A percentile compares a stretch with the other conserved stretches of the same genome.
These are phyloP conservation scores for Debaryomyces hansenii DNA, from an alignment of 805 yeast species.

Conservation along the genomic window DNA sequence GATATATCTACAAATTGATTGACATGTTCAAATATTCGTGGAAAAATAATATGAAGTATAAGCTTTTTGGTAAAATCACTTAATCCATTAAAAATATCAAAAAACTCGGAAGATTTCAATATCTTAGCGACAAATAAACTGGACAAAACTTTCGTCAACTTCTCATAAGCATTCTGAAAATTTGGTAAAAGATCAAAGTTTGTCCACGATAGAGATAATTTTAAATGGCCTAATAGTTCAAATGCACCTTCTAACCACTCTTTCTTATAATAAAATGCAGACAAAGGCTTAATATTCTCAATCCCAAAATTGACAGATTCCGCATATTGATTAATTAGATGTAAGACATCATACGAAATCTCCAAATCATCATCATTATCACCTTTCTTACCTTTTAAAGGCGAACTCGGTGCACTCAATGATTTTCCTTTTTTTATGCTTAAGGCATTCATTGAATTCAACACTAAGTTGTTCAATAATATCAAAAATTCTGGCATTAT, in stretches of 20 bases:
- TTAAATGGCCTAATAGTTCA: slow-evolving; percentile 36
- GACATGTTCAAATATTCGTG: slow-evolving; percentile 34
- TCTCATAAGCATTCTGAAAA: slow-evolving; percentile 21
- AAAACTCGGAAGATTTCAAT: slow-evolving; percentile 16
- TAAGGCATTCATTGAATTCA: slow-evolving; percentile 29
- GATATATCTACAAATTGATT: slow-evolving; percentile 32
- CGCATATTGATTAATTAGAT: slow-evolving; percentile 33
- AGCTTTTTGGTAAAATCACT: slow-evolving; percentile 37
- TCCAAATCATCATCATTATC: slow-evolving; percentile 18
- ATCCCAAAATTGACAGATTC: slow-evolving; percentile 31
- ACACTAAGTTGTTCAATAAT: slow-evolving; percentile 30
- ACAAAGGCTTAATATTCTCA: slow-evolving; percentile 20
- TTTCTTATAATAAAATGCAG: slow-evolving; percentile 23
- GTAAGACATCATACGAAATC: slow-evolving; percentile 31
- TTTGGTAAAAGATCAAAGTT: slow-evolving; percentile 13
- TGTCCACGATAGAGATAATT: slow-evolving; percentile 25
- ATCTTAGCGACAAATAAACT: slow-evolving; percentile 34
- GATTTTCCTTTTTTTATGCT: slow-evolving; percentile 31
- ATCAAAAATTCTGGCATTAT: slow-evolving; percentile 49
- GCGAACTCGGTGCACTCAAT: slow-evolving; percentile 34
- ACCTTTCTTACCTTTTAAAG: slow-evolving; percentile 10
- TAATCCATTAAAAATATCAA: slow-evolving; percentile 22
- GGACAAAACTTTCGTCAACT: slow-evolving; percentile 32
- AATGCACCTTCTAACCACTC: slow-evolving; percentile 41
- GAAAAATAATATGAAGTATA: slow-evolving; percentile 34